Base-by-base conservation (phyloP, 441 rosid species). In the Mallotus japonicus region DNA sequence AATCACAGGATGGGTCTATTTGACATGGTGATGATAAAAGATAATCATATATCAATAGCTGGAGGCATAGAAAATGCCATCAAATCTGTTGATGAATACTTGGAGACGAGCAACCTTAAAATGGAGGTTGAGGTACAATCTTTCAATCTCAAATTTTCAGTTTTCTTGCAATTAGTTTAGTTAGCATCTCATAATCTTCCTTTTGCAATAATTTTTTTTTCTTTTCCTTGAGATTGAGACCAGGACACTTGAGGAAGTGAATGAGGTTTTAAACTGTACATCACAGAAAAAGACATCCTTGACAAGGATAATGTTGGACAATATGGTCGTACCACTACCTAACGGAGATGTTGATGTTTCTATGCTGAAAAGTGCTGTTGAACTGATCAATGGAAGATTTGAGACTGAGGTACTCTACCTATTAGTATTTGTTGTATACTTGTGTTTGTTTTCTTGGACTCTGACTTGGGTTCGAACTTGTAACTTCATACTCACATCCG, bases 1-100 rank as follows among this genome's bases (percentile, higher is more conserved):
- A 93, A 93, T 80, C 99, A 92, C 56, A 86, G 97, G 78, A 85
- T 95, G 98, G 99, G 99, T 37, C 82, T 95, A 67, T 95, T 90
- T 85, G 98, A 93, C 79, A 95, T 93, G 99, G 92, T 95, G 73
- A 82, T 87, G 98, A 86, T 90, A 71, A 95, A 93, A 83, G 99
- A 95, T 78, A 95, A 95, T 75, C 99, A 95, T 74, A 91, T 95
- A 84, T 93, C 98, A 73, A 84, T 86, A 75, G 97, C 99, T 78
- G 94, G 92, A 69, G 94, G 97, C 62, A 84, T 91, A 69, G 82
- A 77, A 28, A 86, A 89, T 72, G 95, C 97, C 79, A 82, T 93
- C 61, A 88, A 69, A 83, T 86, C 93, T 19, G 92, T 89, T 64
- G 98, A 93, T 79, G 78, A 66, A 54, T 91, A 91, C 77, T 83